A percentile compares a stretch with the other conserved stretches of the same genome.
phyloP scores from a whole-genome alignment of 148 eudicot species.

The Salicornia ramosissima region DNA sequence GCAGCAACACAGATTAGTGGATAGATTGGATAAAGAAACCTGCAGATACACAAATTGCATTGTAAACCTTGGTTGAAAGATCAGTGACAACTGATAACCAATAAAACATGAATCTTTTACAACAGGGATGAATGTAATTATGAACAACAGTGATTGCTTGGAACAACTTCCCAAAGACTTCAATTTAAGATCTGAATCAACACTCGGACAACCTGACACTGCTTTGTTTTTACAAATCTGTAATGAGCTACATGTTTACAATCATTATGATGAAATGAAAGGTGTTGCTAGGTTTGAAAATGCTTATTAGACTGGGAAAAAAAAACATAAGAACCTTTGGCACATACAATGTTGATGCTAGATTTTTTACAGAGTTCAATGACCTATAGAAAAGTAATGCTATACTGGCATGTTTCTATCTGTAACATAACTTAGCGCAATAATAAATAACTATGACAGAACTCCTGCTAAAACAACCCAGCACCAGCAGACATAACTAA shows the following conservation, averaged over 20 bases:
- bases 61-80: neutral
- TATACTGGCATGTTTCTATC: neutral
- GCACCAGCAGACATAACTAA: neutral
- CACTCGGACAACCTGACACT: neutral
- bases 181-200: neutral
- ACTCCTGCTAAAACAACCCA: neutral
- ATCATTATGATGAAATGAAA: constrained; percentile 4
- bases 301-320: neutral
- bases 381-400: neutral
- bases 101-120: neutral
- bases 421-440: neutral
- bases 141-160: neutral
- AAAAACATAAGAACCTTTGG: neutral
- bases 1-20: constrained; percentile 97
- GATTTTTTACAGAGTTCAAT: neutral
- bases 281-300: neutral
- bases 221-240: neutral
- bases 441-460: neutral
- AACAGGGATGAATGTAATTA: neutral
- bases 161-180: neutral
- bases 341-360: neutral
- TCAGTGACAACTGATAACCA: neutral
- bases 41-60: constrained; percentile 33
- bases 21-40: constrained; percentile 95
- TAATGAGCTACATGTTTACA: neutral